Evolutionary conservation across 352 stramenopile species (phyloP).

Genomic region (Pythium rishiriense): DNA sequence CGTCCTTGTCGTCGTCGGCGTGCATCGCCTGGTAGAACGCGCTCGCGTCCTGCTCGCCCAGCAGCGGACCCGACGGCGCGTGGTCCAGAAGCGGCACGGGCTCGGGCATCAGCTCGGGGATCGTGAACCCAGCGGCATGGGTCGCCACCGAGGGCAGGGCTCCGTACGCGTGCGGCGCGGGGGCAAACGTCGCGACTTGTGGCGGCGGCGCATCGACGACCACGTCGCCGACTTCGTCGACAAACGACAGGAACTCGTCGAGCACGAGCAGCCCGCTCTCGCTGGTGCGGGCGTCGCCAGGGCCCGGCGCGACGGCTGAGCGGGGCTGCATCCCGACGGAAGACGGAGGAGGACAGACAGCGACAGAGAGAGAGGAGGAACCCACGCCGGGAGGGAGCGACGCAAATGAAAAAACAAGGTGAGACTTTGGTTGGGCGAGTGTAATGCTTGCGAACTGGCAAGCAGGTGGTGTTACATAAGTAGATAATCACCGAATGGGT

Average conservation of each 20-base stretch:
- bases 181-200: neutral
- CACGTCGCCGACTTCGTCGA: constrained; percentile 26
- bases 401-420: too few species aligned
- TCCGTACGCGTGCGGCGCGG: neutral
- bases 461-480: too few species aligned
- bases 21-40: constrained; percentile 21
- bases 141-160: neutral
- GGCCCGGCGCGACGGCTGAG: neutral
- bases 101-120: constrained; percentile 2
- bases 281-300: neutral
- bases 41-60: constrained; percentile 2
- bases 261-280: constrained; percentile 25
- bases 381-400: too few species aligned
- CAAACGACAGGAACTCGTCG: constrained; percentile 27
- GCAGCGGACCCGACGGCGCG: neutral
- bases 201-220: constrained; percentile 6
- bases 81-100: constrained; percentile 5
- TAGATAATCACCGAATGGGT: too few species aligned
- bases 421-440: too few species aligned
- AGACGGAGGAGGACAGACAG: neutral
- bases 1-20: neutral
- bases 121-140: neutral
- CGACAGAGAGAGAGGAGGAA: neutral
- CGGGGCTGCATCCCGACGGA: neutral
- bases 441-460: too few species aligned